Base-by-base conservation (phyloP, 2,329 filamentous ascomycete genomes). In the Diaporthe velutina region DNA sequence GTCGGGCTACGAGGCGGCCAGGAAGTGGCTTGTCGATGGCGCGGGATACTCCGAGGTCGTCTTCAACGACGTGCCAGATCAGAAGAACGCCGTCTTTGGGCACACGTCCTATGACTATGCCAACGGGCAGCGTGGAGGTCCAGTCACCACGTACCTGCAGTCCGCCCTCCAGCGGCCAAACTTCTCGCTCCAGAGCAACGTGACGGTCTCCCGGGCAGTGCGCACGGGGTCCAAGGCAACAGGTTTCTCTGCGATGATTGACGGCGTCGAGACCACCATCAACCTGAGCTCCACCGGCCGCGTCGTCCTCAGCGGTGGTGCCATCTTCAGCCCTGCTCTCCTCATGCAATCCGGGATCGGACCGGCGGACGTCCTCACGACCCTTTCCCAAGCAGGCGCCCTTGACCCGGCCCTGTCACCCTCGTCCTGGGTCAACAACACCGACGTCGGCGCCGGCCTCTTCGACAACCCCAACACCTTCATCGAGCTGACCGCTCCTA, bases 111-210 rank as follows among this genome's bases (percentile, higher is more conserved):
- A 90, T 84, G 93, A 94, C 89, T 93, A 91, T 80, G 84, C 85
- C 4, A 84, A 91, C 60, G 92, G 92, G 66, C 91, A 94, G 81
- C 87, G 93, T 75, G 91, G 91, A 60, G 93, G 93, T 1, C 93
- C 93, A 9, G 86, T 94, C 80, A 91, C 90, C 10, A 94, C 93
- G 0, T 95, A 95, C 79, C 89, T 95, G 0, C 90, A 92, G 12
- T 86, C 88, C n/a, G 92, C 92, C 1, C 85, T 87, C 67, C 84
- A 84, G 52, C 87, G 90, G 74, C 82, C 85, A 48, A 94, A 94
- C 84, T 95, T 95, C 83, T 87, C 90, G 70, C 85, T 95, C 52
- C 90, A 90, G 86, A 89, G 89, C 33, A 91, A 92, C 80, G 93
- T 92, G 4, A 87, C 89, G 57, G 92, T 93, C 25, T 88, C 89